Evolutionary conservation across 192 early-diverging fungal species (phyloP), one percentile per base, ranked within the genome.

Genomic region (Kappamyces sp.): DNA sequence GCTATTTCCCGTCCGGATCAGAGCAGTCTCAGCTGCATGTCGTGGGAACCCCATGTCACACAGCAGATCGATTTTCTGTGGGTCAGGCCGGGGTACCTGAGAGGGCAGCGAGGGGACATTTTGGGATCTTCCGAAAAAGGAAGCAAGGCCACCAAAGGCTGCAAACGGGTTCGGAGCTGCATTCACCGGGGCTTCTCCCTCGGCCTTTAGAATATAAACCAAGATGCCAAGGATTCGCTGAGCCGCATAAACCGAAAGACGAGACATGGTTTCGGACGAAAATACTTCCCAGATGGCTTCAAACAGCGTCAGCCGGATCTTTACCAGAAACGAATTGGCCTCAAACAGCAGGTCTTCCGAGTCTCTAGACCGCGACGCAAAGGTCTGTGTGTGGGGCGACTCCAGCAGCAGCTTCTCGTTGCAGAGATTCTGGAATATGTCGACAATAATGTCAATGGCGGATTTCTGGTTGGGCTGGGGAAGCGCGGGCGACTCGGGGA

Each of bases 31-130:
- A 1, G 93, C 90, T 6, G 85, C 86, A 13, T 74, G 71, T 7
- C 85, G 75, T 2, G 86, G 71, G 65, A 95, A 98, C 0, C 94
- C 94, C 91, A 98, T 91, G 31, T 89, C 85, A 9, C 86, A 66
- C 9, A 97, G 73, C 43, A 84, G 83, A n/a, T 82, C 73, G 10
- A 94, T 70, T 39, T 75, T 71, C 5, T 71, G 73, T 34, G 77
- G 75, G 70, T 90, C 83, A 3, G 89, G 75, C 33, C 79, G 73
- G 23, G 77, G 51, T 2, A 73, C 73, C 31, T 74, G 63, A 6
- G 71, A 68, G 13, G 58, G 44, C 47, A 13, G 35, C 5, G 23
- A 13, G 5, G 55, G 12, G 2, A 42, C 7, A 10, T 36, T 53
- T 53, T 53, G 38, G 12, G 12, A 36, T n/a, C 61, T 64, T 5